Conservation (phyloP, 2,329 filamentous ascomycete genomes). For the Aaosphaeria pasadenensis region DNA sequence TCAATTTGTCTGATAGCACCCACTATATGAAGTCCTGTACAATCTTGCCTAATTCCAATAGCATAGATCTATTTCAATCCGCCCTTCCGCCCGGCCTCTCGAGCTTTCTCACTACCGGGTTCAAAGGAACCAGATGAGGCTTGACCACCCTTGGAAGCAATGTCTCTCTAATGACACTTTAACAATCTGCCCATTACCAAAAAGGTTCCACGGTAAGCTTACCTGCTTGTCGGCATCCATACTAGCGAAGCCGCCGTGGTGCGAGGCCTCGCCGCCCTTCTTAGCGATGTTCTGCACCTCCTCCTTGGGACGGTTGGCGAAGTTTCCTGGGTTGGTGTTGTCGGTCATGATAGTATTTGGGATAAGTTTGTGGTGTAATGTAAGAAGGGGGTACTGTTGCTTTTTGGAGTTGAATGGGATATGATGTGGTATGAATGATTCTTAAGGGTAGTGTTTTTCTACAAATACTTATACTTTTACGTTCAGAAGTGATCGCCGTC, state of each 20-base stretch:
- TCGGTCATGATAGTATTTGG: constrained; percentile 12
- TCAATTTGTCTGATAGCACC: no score
- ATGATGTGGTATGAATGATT: no score
- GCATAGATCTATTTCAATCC: constrained; percentile 25
- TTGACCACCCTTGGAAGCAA: constrained; percentile 55
- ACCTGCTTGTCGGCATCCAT: constrained; percentile 36
- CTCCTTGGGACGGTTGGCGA: constrained; percentile 49
- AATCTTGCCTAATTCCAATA: neutral
- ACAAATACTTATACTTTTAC: no score
- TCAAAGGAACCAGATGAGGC: constrained; percentile 55
- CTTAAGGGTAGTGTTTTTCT: no score
- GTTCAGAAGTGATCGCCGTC: no score
- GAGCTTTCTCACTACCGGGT: constrained; percentile 50
- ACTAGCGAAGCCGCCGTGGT: constrained; percentile 35
- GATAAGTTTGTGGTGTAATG: no score
- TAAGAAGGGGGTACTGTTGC: no score
- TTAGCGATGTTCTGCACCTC: constrained; percentile 45
- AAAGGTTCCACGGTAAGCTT: neutral
- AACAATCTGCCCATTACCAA: neutral
- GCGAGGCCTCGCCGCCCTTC: constrained; percentile 42
- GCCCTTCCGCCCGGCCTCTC: constrained; percentile 55
- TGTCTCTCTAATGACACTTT: constrained; percentile 43
- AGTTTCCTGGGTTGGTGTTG: constrained; percentile 50
- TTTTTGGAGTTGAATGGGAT: no score
- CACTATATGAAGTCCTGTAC: no score